Conservation (phyloP, 164 flowering plant species). For the Saururus chinensis region DNA sequence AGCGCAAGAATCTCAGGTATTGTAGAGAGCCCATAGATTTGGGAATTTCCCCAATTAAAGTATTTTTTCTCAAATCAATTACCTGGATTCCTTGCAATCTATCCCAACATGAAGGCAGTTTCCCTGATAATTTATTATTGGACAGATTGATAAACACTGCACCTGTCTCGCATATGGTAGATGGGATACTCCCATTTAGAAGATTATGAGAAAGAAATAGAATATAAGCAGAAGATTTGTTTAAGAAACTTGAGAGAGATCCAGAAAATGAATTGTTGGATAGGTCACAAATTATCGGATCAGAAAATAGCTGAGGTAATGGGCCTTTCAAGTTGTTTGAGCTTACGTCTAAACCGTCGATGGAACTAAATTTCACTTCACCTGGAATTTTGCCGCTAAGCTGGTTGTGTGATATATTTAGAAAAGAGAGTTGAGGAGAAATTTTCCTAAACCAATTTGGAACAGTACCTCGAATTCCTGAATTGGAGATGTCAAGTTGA, state of each 20-base stretch:
- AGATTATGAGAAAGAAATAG: too few relatives aligned
- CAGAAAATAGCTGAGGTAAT: background rate
- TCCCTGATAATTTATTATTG: conserved; percentile 1
- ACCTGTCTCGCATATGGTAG: too few relatives aligned
- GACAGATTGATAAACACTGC: background rate
- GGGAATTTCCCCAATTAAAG: background rate
- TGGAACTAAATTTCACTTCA: too few relatives aligned
- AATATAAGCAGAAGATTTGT: background rate
- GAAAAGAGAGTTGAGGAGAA: background rate
- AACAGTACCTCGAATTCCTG: background rate
- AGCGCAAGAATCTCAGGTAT: background rate
- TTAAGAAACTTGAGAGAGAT: background rate
- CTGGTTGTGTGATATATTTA: background rate
- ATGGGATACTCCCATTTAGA: background rate
- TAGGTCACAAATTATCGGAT: background rate
- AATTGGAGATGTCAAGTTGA: background rate
- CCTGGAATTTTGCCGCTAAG: background rate
- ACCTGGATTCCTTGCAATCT: too few relatives aligned
- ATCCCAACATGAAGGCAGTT: too few relatives aligned
- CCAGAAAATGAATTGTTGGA: too few relatives aligned
- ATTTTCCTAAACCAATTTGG: background rate
- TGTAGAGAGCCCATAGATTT: background rate
- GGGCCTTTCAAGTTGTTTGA: background rate
- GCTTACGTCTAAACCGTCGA: too few relatives aligned
- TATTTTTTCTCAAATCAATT: too few relatives aligned